Base-by-base conservation (phyloP, 2,329 filamentous ascomycete species). In the Hirsutella thompsonii region DNA sequence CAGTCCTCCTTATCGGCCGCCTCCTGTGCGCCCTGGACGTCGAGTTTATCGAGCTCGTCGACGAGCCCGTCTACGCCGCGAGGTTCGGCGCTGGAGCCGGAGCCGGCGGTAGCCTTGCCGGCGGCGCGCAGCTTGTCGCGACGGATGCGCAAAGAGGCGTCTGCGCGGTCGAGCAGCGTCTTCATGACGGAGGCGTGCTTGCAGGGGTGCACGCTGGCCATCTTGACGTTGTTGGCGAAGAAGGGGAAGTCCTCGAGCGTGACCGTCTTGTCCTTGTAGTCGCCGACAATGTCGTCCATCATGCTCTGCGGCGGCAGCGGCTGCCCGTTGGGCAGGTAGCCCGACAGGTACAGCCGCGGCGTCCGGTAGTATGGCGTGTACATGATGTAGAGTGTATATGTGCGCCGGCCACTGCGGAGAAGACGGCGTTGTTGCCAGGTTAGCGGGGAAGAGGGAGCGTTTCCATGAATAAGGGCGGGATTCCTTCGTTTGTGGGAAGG, bases 171-270 rank as follows among this genome's bases (percentile, higher is more conserved):
- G 32, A 98, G 81, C 4, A 98, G 76, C 19, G 86, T 86, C 67
- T 96, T 98, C 92, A 98, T 98, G 52, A 98, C 92, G 21, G 83
- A 83, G 9, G 92, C 92, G 59, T 98, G 92, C 59, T 92, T 93
- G 75, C 92, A 98, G 3, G 92, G 92, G 57, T 98, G 92, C 13
- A 98, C 85, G 26, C 83, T 92, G 28, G 90, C 92, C 76, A 95
- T 98, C 69, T 95, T 94, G 58, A 95, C 79, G 52, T 80, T 81
- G 55, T 85, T 82, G 49, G 86, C 83, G 59, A 93, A 92, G 68
- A 94, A 95, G 37, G 87, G 88, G 58, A 98, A 98, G 62, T 95
- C 88, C 59, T 98, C 92, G 44, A 96, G 79, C 2, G 92, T 98
- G 45, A 98, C 92, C 0, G 92, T 98, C 71, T 98, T 98, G 68